phyloP scores from a whole-genome alignment of 257 asterid genomes.

The Craterostigma plantagineum region DNA sequence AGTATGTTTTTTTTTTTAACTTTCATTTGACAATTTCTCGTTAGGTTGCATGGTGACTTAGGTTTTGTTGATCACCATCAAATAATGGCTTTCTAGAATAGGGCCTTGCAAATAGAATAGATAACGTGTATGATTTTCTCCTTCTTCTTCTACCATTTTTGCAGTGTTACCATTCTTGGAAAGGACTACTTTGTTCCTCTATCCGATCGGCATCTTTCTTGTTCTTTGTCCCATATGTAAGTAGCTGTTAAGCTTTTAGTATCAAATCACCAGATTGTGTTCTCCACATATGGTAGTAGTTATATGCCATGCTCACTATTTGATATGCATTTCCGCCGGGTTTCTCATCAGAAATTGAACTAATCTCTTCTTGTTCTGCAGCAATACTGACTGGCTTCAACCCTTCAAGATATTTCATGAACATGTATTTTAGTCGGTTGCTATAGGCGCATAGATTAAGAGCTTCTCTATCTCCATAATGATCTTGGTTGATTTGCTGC shows the following conservation, averaged over 20 bases:
- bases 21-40: background rate
- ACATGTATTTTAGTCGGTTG: conserved; percentile 60
- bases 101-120: background rate
- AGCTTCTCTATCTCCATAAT: conserved; percentile 2
- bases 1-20: background rate
- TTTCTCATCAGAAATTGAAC: background rate
- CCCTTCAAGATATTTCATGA: conserved; percentile 89
- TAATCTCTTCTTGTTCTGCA: conserved; percentile 20
- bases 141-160: conserved; percentile 47
- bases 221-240: conserved; percentile 71
- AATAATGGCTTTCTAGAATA: no score
- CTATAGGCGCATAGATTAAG: conserved; percentile 23
- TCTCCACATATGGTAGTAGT: no score
- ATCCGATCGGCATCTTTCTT: conserved; percentile 72
- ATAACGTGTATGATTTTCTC: background rate
- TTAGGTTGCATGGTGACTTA: background rate
- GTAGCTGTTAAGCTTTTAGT: conserved; percentile 5
- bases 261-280: background rate
- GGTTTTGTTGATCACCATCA: background rate
- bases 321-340: background rate
- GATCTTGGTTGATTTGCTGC: no score
- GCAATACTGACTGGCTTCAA: conserved; percentile 80
- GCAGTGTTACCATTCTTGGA: conserved; percentile 96
- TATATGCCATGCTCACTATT: no score
- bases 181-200: conserved; percentile 91